Conservation (phyloP, 805 yeast species). For the Ogataea wickerhamii region DNA sequence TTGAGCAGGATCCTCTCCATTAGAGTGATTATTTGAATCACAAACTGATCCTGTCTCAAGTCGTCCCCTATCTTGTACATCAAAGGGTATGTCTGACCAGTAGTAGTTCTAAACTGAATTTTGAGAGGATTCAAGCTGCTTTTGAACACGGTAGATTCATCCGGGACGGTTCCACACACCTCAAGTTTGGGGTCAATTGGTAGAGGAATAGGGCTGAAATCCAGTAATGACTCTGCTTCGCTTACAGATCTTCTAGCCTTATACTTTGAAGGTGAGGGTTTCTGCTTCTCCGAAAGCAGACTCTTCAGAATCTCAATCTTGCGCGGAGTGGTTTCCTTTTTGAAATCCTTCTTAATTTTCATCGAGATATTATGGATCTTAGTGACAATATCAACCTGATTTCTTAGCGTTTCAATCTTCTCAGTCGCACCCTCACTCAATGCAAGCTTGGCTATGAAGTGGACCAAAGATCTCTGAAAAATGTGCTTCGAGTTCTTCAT, state of each 20-base stretch:
- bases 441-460: constrained; percentile 26
- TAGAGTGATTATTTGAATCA: constrained; percentile 85
- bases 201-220: constrained; percentile 53
- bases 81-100: constrained; percentile 58
- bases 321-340: constrained; percentile 72
- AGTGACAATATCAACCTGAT: constrained; percentile 67
- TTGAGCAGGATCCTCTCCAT: constrained; percentile 87
- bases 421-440: constrained; percentile 23
- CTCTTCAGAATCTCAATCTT: constrained; percentile 67
- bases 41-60: constrained; percentile 91
- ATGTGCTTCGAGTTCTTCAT: constrained; percentile 15
- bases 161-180: constrained; percentile 73
- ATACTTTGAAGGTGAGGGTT: constrained; percentile 14
- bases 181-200: constrained; percentile 82
- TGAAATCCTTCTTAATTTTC: constrained; percentile 49
- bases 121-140: constrained; percentile 87
- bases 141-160: constrained; percentile 82
- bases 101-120: constrained; percentile 63
- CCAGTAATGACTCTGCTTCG: constrained; percentile 31
- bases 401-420: constrained; percentile 30
- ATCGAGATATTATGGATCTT: constrained; percentile 63
- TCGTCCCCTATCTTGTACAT: constrained; percentile 98
- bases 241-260: constrained; percentile 9
- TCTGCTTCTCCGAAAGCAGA: constrained; percentile 50
- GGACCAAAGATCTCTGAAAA: constrained; percentile 27